Conservation (phyloP, 1,139 yeast species). For the Magnusiomyces starmeri region DNA sequence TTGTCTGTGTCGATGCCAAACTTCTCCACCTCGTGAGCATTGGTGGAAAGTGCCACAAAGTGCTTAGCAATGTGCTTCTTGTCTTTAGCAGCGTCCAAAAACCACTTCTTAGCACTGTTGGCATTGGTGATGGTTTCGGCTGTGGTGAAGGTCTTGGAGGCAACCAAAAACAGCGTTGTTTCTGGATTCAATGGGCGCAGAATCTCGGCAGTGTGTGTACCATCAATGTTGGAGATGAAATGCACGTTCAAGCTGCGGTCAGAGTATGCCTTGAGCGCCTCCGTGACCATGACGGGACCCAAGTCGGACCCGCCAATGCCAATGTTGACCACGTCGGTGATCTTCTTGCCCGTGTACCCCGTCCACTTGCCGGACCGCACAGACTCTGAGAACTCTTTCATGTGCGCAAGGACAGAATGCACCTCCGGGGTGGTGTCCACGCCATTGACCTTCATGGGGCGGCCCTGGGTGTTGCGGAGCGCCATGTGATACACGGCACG, state of each 20-base stretch:
- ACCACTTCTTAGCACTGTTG: constrained; percentile 90
- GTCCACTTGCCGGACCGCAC: constrained; percentile 93
- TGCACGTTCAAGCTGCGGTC: constrained; percentile 71
- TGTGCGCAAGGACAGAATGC: constrained; percentile 82
- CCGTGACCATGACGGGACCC: constrained; percentile 99
- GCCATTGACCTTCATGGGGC: constrained; percentile 84
- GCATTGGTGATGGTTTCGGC: constrained; percentile 98
- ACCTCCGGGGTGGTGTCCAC: constrained; percentile 84
- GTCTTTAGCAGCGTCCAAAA: constrained; percentile 65
- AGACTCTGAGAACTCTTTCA: constrained; percentile 86
- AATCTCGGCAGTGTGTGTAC: constrained; percentile 92
- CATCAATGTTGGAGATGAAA: constrained; percentile 96
- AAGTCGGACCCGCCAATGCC: constrained; percentile 99
- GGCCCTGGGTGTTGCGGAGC: constrained; percentile 81
- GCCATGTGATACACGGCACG: constrained; percentile 97
- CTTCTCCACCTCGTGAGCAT: constrained; percentile 80
- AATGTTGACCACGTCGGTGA: constrained; percentile 90
- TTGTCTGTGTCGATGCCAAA: constrained; percentile 96
- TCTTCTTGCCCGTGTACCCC: constrained; percentile 92
- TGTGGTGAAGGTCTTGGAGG: constrained; percentile 97
- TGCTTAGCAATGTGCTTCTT: constrained; percentile 81
- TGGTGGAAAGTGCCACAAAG: constrained; percentile 93
- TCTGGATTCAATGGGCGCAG: constrained; percentile 73
- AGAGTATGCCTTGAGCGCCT: constrained; percentile 87
- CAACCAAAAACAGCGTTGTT: constrained; percentile 88